Evolutionary conservation across 805 yeast genomes (phyloP), one percentile per base, ranked within the genome.

Genomic region (Candida anglica): DNA sequence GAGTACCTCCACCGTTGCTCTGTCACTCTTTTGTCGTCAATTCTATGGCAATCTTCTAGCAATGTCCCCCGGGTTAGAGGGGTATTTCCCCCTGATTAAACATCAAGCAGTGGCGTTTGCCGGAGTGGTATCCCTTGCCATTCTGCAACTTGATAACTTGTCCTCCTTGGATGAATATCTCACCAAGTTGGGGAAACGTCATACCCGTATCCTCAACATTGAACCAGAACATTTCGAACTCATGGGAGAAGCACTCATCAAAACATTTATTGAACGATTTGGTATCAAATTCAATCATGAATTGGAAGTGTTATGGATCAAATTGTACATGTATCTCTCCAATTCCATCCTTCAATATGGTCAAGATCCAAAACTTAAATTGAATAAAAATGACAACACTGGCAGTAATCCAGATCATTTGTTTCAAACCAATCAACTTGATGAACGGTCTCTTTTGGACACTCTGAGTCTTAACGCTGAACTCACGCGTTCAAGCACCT

Each of bases 61-160:
- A 0, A 73, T 76, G 72, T 76, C 73, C 43, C 79, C 86, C 0
- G 62, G 61, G 10, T 63, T 86, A 40, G 86, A 80, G 44, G 67
- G 63, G 25, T 52, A 78, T 50, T 84, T 82, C 53, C 94, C 95
- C 0, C 76, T 85, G 5, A 76, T 85, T 42, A 73, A 73, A 41
- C 88, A 83, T 51, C 95, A 86, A 58, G 87, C 93, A 1, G 74
- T 77, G 11, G 74, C 89, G 6, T 81, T 86, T 63, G 87, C 91
- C 0, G 88, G 89, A 4, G 86, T 86, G 14, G 55, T 86, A 46
- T 73, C 84, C 19, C 69, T 77, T 27, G 83, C 89, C 2, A 75
- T 86, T 39, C 58, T 71, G 19, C 77, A 77, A 43, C 61, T 86
- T 33, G 88, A 82, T 34, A 69, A 79, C 42, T 62, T 85, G 33